phyloP scores from a whole-genome alignment of 2,329 filamentous ascomycete species.

The Neodidymelliopsis sp. region DNA sequence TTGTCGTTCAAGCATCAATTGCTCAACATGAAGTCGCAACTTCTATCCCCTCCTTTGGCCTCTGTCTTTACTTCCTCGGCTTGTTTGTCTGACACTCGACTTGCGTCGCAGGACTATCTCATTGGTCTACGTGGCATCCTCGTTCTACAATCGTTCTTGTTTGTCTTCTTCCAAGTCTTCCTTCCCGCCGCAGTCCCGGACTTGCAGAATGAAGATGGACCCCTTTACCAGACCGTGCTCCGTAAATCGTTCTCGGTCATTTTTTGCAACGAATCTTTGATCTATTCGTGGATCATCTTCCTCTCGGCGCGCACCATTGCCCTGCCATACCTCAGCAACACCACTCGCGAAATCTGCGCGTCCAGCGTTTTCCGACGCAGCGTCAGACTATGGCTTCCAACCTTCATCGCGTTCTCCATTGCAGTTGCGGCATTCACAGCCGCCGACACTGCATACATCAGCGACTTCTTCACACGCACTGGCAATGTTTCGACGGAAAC shows the following conservation, averaged over 20 bases:
- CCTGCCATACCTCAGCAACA: conserved; percentile 52
- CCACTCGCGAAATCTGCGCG: conserved; percentile 46
- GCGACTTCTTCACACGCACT: conserved; percentile 48
- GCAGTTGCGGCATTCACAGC: conserved; percentile 47
- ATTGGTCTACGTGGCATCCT: conserved; percentile 56
- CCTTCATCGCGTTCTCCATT: conserved; percentile 52
- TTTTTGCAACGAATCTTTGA: conserved; percentile 56
- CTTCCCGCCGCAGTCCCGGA: conserved; percentile 52
- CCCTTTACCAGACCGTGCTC: conserved; percentile 51
- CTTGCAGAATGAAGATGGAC: conserved; percentile 47
- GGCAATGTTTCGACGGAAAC: conserved; percentile 49
- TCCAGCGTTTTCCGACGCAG: conserved; percentile 53
- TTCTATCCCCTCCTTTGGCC: conserved; percentile 22
- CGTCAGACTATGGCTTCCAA: conserved; percentile 53
- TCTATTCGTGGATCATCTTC: conserved; percentile 57
- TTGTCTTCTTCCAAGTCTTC: conserved; percentile 56
- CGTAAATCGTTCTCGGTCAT: conserved; percentile 56
- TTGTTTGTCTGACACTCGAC: conserved; percentile 15
- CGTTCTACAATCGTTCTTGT: conserved; percentile 54
- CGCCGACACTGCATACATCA: conserved; percentile 42
- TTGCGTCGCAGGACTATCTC: conserved; percentile 47
- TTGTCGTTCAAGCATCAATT: conserved; percentile 3
- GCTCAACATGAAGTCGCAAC: conserved; percentile 29
- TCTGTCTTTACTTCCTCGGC: conserved; percentile 22
- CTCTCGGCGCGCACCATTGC: conserved; percentile 55